Evolutionary conservation across 106 monocot species (phyloP).

Genomic region (Allium sativum): DNA sequence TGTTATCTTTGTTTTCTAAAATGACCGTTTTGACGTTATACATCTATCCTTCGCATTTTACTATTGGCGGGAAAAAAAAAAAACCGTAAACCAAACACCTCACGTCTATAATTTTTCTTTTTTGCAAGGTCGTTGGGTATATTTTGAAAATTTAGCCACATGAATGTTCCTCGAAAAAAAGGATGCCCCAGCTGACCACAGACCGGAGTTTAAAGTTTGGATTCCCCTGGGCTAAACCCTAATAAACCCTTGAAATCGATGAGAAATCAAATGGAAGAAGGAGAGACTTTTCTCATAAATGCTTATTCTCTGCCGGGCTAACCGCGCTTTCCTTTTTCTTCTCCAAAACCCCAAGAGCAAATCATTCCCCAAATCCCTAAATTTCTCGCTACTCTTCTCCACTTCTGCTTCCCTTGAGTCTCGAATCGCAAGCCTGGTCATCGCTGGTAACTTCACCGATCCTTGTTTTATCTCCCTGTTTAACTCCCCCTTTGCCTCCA

Average conservation of each 20-base stretch:
- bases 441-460: conserved; percentile 27
- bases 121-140: too few species aligned
- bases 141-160: too few species aligned
- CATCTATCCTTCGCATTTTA: too few species aligned
- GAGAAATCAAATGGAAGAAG: neutral
- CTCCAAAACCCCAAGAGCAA: conserved; percentile 7
- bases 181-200: too few species aligned
- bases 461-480: conserved; percentile 29
- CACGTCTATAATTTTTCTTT: too few species aligned
- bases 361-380: neutral
- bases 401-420: neutral
- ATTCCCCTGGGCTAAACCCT: too few species aligned
- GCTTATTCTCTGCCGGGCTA: conserved; percentile 22
- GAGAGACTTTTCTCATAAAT: conserved; percentile 1
- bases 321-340: neutral
- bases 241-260: neutral
- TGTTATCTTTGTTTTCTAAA: too few species aligned
- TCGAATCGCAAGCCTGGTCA: conserved; percentile 17
- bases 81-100: too few species aligned
- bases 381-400: neutral
- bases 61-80: too few species aligned
- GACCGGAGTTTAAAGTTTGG: too few species aligned
- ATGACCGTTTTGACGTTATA: too few species aligned
- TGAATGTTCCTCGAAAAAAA: too few species aligned
- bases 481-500: conserved; percentile 18